Evolutionary conservation across 192 early-diverging fungal species (phyloP), one percentile per base, ranked within the genome.

Genomic region (Gamsiella multidivaricata): DNA sequence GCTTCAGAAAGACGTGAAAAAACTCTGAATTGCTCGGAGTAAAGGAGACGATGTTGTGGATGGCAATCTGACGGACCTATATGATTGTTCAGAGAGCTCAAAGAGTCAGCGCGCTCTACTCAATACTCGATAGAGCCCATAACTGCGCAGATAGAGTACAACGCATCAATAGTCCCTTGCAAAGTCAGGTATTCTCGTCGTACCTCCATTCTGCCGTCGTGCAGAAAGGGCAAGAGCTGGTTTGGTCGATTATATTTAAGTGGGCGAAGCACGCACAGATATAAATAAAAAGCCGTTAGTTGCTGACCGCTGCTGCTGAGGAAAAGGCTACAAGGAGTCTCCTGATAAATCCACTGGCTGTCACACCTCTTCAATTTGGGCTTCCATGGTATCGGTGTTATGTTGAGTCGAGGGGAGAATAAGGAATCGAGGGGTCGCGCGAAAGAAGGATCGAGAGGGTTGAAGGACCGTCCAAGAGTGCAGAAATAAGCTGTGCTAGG

Each of bases 51-150:
- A 94, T 70, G 80, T 94, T 91, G 58, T 92, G 87, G 55, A 89
- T 84, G 8, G 94, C 95, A 61, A 94, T 85, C 57, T 93, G 85
- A 43, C 95, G 87, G 65, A 96, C 85, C 85, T 91, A 58, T 54
- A 33, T 10, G 53, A n/a, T n/a, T n/a, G n/a, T n/a, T n/a, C n/a
- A n/a, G n/a, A n/a, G n/a, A n/a, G n/a, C n/a, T n/a, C n/a, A n/a
- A n/a, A n/a, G n/a, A n/a, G n/a, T n/a, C n/a, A n/a, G n/a, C n/a
- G n/a, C n/a, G n/a, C n/a, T n/a, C n/a, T n/a, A n/a, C n/a, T n/a
- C n/a, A n/a, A n/a, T n/a, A n/a, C n/a, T n/a, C n/a, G n/a, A n/a
- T n/a, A n/a, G n/a, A n/a, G n/a, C n/a, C n/a, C n/a, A n/a, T n/a
- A n/a, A n/a, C n/a, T n/a, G n/a, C n/a, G n/a, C n/a, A n/a, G n/a